A percentile compares a stretch with the other conserved stretches of the same genome.
These are phyloP conservation scores for Aspergillus wentii DNA, from an alignment of 495 filamentous ascomycete genomes.

Conservation along the genomic window DNA sequence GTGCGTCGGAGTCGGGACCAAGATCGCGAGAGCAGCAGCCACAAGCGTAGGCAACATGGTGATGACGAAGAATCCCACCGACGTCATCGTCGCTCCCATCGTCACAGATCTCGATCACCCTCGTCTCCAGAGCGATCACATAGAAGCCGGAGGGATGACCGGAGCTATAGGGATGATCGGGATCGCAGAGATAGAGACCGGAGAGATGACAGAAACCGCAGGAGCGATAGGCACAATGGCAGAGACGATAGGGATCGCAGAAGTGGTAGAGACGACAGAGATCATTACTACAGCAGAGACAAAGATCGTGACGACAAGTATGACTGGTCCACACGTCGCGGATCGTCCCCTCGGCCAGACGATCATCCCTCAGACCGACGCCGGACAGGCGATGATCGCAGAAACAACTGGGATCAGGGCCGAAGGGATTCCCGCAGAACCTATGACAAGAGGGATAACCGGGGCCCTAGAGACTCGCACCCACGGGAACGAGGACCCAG, in stretches of 20 bases:
- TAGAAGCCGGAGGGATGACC: slow-evolving; percentile 24
- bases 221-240: slow-evolving; percentile 11
- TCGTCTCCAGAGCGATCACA: slow-evolving; percentile 19
- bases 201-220: slow-evolving; percentile 9
- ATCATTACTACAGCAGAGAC: slow-evolving; percentile 14
- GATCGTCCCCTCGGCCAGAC: slow-evolving; percentile 18
- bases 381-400: slow-evolving; percentile 6
- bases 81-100: slow-evolving; percentile 21
- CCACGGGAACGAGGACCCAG: slow-evolving; percentile 16
- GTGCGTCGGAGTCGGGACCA: slow-evolving; percentile 55
- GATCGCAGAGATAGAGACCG: slow-evolving; percentile 15
- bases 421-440: slow-evolving; percentile 8
- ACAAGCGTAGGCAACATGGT: slow-evolving; percentile 22
- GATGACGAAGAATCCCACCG: slow-evolving; percentile 27
- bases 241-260: slow-evolving; percentile 17
- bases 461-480: slow-evolving; percentile 15
- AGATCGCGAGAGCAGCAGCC: slow-evolving; percentile 12
- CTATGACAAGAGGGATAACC: slow-evolving; percentile 11
- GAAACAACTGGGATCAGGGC: slow-evolving; percentile 8
- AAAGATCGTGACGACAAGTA: slow-evolving; percentile 25
- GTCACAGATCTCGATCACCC: slow-evolving; percentile 34
- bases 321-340: slow-evolving; percentile 15
- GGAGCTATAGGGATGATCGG: slow-evolving; percentile 16
- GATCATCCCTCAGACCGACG: slow-evolving; percentile 7
- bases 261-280: slow-evolving; percentile 8